phyloP scores from a whole-genome alignment of 2,329 filamentous ascomycete genomes.

The Diaporthe citriasiana region DNA sequence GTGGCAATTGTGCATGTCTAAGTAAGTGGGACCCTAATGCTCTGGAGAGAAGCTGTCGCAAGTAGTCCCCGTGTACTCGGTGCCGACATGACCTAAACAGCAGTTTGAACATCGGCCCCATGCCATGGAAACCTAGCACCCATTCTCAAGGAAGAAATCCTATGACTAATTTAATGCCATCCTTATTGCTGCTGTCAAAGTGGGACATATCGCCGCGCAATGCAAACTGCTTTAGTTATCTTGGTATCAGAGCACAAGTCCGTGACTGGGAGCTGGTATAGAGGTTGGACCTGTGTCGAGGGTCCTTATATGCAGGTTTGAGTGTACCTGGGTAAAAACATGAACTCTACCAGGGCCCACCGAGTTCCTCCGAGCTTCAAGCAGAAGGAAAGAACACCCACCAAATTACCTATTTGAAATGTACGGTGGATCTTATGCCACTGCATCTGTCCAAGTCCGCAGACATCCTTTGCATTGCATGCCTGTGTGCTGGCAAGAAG shows the following conservation, averaged over 20 bases:
- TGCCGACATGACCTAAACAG: constrained; percentile 1
- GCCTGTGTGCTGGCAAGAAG: background rate
- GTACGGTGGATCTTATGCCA: background rate
- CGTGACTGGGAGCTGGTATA: background rate
- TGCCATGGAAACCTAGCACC: background rate
- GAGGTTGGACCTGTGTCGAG: background rate
- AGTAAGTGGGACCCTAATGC: background rate
- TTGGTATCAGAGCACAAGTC: background rate
- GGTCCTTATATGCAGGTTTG: background rate
- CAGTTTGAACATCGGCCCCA: background rate
- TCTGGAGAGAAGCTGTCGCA: background rate
- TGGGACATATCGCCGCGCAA: background rate
- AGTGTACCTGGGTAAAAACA: constrained; percentile 22
- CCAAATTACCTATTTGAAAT: background rate
- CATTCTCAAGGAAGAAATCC: background rate
- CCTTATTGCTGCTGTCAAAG: background rate
- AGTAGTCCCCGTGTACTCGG: constrained; percentile 16
- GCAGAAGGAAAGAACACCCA: background rate
- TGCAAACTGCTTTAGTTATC: background rate
- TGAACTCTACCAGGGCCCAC: background rate
- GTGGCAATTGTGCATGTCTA: background rate
- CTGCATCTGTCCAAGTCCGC: background rate
- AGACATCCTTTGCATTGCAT: background rate
- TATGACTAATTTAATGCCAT: background rate
- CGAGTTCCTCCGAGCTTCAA: background rate